These are phyloP conservation scores for Cadophora sp. DNA, from an alignment of 2,329 filamentous ascomycete species.

Conservation along the genomic window DNA sequence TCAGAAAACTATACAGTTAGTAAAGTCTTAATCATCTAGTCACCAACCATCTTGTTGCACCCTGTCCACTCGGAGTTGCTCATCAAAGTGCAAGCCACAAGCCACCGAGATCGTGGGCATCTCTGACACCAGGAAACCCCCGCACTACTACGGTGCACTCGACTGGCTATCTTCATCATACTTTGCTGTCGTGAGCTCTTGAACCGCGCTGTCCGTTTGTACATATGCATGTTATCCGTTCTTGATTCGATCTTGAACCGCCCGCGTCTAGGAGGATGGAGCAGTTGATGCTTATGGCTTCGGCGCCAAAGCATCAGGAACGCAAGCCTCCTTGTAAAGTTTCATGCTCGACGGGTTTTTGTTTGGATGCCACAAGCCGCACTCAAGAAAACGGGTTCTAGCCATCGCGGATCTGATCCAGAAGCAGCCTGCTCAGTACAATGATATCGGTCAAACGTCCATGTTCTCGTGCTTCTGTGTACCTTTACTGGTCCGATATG, in stretches of 20 bases:
- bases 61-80: conserved; percentile 1
- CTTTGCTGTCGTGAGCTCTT: background rate
- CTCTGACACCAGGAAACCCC: conserved; percentile 16
- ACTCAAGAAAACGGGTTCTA: conserved; percentile 6
- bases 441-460: background rate
- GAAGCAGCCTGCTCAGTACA: conserved; percentile 7
- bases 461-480: conserved; percentile 12
- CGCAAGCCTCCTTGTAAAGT: background rate
- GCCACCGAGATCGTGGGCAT: conserved; percentile 12
- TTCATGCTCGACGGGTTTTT: background rate
- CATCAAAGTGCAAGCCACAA: conserved; percentile 9
- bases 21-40: conserved; percentile 15
- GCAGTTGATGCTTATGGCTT: background rate
- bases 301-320: conserved; percentile 7
- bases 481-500: conserved; percentile 1
- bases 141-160: background rate
- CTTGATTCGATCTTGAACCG: conserved; percentile 17
- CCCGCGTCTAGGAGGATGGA: conserved; percentile 3
- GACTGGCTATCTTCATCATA: background rate
- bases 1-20: background rate
- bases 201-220: conserved; percentile 3
- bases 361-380: background rate
- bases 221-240: background rate
- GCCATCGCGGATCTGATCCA: conserved; percentile 11
- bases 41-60: conserved; percentile 14